phyloP scores from a whole-genome alignment of 2,329 filamentous ascomycete genomes.

The Neoarthrinium moseri region DNA sequence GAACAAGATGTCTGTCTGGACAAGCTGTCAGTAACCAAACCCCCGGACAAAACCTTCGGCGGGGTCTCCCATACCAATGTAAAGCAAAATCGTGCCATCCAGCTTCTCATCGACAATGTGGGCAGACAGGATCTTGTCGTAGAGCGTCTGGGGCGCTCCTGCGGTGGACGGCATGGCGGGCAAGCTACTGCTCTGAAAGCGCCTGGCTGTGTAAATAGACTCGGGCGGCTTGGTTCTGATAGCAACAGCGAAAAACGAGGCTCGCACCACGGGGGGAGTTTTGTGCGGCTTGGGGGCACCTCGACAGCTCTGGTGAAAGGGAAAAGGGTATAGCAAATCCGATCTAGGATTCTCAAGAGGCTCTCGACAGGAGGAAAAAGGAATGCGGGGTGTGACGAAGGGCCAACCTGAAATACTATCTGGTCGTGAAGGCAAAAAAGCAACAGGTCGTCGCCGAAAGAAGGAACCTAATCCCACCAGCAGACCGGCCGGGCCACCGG shows the following conservation, averaged over 20 bases:
- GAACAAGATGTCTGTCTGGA: constrained; percentile 87
- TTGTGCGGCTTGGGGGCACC: too few species aligned
- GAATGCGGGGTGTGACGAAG: neutral
- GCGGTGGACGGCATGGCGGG: constrained; percentile 73
- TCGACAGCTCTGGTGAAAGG: too few species aligned
- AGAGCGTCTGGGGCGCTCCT: constrained; percentile 76
- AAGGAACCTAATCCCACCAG: constrained; percentile 1
- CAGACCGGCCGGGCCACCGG: neutral
- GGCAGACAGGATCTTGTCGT: constrained; percentile 95
- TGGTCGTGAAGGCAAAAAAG: constrained; percentile 1
- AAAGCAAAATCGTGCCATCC: constrained; percentile 88
- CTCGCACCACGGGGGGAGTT: too few species aligned
- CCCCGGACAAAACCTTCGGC: too few species aligned
- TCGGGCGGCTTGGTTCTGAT: neutral
- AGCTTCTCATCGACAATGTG: constrained; percentile 95
- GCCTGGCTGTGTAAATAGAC: neutral
- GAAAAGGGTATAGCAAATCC: neutral
- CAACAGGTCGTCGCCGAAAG: constrained; percentile 2
- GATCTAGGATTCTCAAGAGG: neutral
- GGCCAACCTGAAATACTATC: neutral
- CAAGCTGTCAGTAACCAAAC: constrained; percentile 12
- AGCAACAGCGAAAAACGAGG: neutral
- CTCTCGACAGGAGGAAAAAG: neutral
- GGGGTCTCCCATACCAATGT: constrained; percentile 88
- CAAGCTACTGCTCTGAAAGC: neutral